Evolutionary conservation across 1,139 yeast genomes (phyloP).

Genomic region (Protomyces gravidus): DNA sequence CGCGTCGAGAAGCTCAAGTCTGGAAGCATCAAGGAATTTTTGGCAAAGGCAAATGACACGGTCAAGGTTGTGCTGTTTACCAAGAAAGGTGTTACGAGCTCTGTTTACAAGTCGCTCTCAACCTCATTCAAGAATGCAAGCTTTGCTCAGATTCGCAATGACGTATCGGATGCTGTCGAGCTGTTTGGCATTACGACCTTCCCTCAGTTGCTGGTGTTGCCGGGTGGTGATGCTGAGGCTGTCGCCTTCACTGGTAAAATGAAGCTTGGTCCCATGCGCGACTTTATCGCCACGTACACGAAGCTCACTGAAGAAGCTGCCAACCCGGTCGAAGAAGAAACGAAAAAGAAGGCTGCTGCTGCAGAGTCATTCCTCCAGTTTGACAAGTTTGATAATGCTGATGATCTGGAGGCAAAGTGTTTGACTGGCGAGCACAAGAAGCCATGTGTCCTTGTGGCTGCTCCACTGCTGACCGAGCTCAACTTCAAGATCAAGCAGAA

Average conservation of each 20-base stretch:
- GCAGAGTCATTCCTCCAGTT: background rate
- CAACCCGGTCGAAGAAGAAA: background rate
- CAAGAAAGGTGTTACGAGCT: constrained; percentile 16
- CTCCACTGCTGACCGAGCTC: background rate
- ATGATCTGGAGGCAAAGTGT: background rate
- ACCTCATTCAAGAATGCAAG: constrained; percentile 3
- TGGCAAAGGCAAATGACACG: background rate
- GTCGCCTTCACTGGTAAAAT: constrained; percentile 2
- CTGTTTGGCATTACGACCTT: constrained; percentile 1
- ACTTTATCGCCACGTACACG: background rate
- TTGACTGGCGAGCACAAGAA: background rate
- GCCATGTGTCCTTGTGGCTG: constrained; percentile 1
- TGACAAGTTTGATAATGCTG: background rate
- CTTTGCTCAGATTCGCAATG: constrained; percentile 18
- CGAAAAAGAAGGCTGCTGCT: constrained; percentile 1
- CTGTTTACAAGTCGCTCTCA: constrained; percentile 16
- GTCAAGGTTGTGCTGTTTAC: constrained; percentile 15
- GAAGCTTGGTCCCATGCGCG: constrained; percentile 1
- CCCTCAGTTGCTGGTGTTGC: constrained; percentile 4
- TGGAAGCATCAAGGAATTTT: background rate
- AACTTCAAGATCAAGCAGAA: background rate
- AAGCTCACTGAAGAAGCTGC: background rate
- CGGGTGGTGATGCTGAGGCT: constrained; percentile 3
- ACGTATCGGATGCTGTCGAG: constrained; percentile 1
- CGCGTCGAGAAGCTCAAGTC: constrained; percentile 2